A percentile compares a stretch with the other conserved stretches of the same genome.
Evolutionary conservation across 495 filamentous ascomycete species (phyloP).

Genomic region (Halenospora varia): DNA sequence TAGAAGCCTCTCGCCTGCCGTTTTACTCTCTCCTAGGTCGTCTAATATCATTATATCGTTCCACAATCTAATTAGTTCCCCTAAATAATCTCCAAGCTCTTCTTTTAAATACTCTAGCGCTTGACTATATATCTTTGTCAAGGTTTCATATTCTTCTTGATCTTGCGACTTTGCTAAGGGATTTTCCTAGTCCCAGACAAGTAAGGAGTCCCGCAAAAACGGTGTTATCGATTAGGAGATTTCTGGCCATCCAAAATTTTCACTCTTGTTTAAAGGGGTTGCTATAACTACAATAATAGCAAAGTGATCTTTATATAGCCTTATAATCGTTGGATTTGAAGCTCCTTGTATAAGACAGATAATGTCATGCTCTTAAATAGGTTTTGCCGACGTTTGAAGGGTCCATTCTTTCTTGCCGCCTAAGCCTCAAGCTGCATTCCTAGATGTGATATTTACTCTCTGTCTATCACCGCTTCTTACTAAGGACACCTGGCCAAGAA

Average conservation of each 20-base stretch:
- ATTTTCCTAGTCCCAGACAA: constrained; percentile 23
- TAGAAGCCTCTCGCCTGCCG: constrained; percentile 21
- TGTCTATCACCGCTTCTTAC: constrained; percentile 14
- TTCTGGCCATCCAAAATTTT: background rate
- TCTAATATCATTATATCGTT: constrained; percentile 15
- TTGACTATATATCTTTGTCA: constrained; percentile 3
- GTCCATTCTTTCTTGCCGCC: constrained; percentile 13
- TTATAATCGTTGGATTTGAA: constrained; percentile 24
- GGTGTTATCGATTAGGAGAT: constrained; percentile 9
- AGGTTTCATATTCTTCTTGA: constrained; percentile 10
- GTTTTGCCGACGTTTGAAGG: constrained; percentile 25
- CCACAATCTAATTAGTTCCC: constrained; percentile 16
- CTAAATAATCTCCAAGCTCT: constrained; percentile 3
- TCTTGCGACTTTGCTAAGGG: constrained; percentile 2
- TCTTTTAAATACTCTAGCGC: constrained; percentile 5
- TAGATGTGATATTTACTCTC: constrained; percentile 22
- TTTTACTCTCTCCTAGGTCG: constrained; percentile 17
- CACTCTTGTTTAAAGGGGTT: constrained; percentile 3
- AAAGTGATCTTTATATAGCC: constrained; percentile 22
- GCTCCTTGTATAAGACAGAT: constrained; percentile 29
- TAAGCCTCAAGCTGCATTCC: constrained; percentile 7
- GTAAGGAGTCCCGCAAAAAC: constrained; percentile 19
- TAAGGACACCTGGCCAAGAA: constrained; percentile 13
- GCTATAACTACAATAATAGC: constrained; percentile 21
- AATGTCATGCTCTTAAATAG: constrained; percentile 22